Percentiles rank a stretch among this genome's conserved stretches.
These are phyloP conservation scores for Wickerhamomyces ciferrii DNA, from an alignment of 805 yeast genomes.

Conservation along the genomic window DNA sequence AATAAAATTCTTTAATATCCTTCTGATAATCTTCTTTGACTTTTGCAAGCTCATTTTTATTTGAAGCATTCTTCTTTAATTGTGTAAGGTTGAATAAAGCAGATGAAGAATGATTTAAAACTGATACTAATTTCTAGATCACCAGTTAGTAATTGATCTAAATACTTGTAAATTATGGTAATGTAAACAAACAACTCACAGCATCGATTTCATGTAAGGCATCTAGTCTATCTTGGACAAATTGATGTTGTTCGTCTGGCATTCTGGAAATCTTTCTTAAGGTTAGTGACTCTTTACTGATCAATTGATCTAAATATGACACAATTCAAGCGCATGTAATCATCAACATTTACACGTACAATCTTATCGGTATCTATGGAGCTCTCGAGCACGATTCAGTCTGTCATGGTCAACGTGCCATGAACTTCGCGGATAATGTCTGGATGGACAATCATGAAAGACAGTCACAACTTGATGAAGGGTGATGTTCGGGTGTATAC, in stretches of 20 bases:
- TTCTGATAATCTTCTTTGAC: slow-evolving; percentile 34
- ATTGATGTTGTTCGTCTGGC: slow-evolving; percentile 23
- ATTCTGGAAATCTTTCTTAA: background rate
- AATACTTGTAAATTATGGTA: background rate
- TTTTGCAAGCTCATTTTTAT: slow-evolving; percentile 16
- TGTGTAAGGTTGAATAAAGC: slow-evolving; percentile 36
- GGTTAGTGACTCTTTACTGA: background rate
- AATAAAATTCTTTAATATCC: slow-evolving; percentile 44
- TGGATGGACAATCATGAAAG: background rate
- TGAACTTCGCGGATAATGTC: background rate
- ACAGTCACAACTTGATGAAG: background rate
- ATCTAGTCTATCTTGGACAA: slow-evolving; percentile 45
- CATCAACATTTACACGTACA: background rate
- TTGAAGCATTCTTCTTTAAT: slow-evolving; percentile 24
- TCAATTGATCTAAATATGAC: background rate
- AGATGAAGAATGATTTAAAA: slow-evolving; percentile 43
- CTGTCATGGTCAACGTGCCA: background rate
- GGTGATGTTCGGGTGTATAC: background rate
- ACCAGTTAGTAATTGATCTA: background rate
- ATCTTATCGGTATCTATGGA: background rate
- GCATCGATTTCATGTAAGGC: slow-evolving; percentile 46
- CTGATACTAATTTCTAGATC: slow-evolving; percentile 37
- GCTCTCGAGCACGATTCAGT: background rate
- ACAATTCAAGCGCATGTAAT: background rate
- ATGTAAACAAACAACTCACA: slow-evolving; percentile 12